These are phyloP conservation scores for Heliamphora pulchella DNA, from an alignment of 179 eudicot genomes.

Conservation along the genomic window DNA sequence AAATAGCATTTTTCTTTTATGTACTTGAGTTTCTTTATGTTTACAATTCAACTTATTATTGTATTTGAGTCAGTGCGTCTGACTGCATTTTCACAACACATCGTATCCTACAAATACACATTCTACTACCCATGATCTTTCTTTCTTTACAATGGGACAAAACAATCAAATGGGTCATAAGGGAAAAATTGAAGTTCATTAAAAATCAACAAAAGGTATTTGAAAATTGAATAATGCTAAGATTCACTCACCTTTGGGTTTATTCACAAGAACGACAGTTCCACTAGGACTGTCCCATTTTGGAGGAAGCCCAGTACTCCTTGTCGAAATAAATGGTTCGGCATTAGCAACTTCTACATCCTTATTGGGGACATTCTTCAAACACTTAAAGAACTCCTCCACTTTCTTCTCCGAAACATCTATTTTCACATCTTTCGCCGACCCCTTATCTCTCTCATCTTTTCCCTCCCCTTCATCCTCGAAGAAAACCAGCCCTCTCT, in stretches of 20 bases:
- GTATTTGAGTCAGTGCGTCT: not conserved
- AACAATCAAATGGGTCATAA: not conserved
- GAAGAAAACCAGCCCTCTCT: slow-evolving; percentile 67
- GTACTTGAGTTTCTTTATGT: not conserved
- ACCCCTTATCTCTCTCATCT: slow-evolving; percentile 26
- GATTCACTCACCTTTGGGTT: slow-evolving; percentile 68
- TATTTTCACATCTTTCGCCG: slow-evolving; percentile 26
- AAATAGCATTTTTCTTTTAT: no score
- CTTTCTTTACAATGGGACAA: not conserved
- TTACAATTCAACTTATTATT: not conserved
- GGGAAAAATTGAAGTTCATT: not conserved
- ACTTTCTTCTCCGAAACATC: slow-evolving; percentile 73
- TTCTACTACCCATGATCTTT: not conserved
- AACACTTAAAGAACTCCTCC: slow-evolving; percentile 81
- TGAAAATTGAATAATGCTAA: not conserved
- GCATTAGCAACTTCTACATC: slow-evolving; percentile 27
- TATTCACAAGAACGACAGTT: slow-evolving; percentile 77
- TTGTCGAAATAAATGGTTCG: slow-evolving; percentile 73
- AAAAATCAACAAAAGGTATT: not conserved
- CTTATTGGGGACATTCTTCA: slow-evolving; percentile 77
- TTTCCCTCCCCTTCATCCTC: slow-evolving; percentile 36
- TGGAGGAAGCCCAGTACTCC: slow-evolving; percentile 69
- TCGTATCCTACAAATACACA: not conserved
- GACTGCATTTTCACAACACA: not conserved
- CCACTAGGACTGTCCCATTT: slow-evolving; percentile 81